Conservation (phyloP, 2,329 filamentous ascomycete species). For the Fusarium oligoseptatum region DNA sequence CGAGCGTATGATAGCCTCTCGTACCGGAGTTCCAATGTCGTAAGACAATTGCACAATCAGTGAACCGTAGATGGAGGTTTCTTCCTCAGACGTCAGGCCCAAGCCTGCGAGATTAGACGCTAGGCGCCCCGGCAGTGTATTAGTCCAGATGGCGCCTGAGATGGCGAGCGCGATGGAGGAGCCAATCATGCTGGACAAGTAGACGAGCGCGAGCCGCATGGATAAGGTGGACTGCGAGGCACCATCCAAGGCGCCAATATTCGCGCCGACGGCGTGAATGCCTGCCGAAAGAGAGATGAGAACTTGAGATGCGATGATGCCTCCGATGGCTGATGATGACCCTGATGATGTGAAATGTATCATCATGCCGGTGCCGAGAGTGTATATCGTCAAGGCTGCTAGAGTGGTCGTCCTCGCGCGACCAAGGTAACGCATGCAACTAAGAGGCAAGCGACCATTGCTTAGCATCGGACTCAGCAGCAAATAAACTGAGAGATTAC, state of each 20-base stretch:
- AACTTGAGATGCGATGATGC: background rate
- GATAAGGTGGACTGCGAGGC: background rate
- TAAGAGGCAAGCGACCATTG: background rate
- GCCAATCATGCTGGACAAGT: background rate
- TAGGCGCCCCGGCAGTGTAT: background rate
- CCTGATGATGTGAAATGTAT: background rate
- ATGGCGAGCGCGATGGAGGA: background rate
- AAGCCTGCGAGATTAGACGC: background rate
- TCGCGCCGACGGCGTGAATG: background rate
- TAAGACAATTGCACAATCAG: background rate
- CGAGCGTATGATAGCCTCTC: background rate
- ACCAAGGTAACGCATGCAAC: background rate
- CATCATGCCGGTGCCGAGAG: background rate
- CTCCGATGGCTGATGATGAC: background rate
- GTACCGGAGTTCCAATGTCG: background rate
- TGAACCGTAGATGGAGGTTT: background rate
- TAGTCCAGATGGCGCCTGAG: background rate
- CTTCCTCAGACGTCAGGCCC: background rate
- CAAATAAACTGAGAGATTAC: background rate
- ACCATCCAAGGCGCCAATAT: background rate
- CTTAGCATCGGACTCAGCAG: background rate
- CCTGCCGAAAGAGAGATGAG: background rate
- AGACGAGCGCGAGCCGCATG: background rate
- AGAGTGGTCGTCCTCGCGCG: background rate
- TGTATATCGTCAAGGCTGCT: background rate